Base-by-base conservation (phyloP, 192 early-diverging fungal genomes). In the Dissophora globulifera region DNA sequence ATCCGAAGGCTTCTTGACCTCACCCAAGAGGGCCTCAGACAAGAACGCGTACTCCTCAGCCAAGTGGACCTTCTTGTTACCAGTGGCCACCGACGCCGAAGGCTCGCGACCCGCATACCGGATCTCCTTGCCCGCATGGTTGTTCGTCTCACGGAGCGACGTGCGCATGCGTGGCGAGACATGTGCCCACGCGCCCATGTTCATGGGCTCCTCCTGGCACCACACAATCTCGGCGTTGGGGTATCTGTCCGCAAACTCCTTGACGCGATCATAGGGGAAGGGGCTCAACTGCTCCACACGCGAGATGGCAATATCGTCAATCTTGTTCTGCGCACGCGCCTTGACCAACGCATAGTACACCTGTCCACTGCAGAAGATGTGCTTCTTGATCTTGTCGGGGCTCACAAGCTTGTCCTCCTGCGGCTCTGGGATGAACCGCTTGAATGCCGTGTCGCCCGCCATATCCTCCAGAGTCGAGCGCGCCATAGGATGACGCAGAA, bases 361-460 rank as follows among this genome's bases (percentile, higher is more conserved):
- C 80, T 99, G 96, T 61, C 97, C 97, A 43, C 93, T 84, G 80
- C 97, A 99, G 84, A 99, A 87, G 69, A 99, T 89, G 69, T 97
- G 90, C 30, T 93, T 94, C 78, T 86, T 92, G 83, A 96, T 94
- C 70, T 95, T 79, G 78, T 96, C 93, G 25, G 93, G 91, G 16
- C 85, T 85, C 22, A 87, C 89, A 23, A 97, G 86, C 46, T 82
- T 81, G 25, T 93, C 84, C 12, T 95, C 91, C 80, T 94, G 93
- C 13, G 88, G 83, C 76, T 99, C 97, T 54, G 97, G 97, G 58
- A 99, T 93, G 78, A 94, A 92, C 29, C 94, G 86, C 79, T 90
- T 89, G 92, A 99, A 99, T 52, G 83, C 79, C 7, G 94, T 95
- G 22, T 88, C 83, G 33, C 87, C 89, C 15, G 82, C 79, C 89